Evolutionary conservation across 192 early-diverging fungal genomes (phyloP).

Genomic region (Geranomyces michiganensis): DNA sequence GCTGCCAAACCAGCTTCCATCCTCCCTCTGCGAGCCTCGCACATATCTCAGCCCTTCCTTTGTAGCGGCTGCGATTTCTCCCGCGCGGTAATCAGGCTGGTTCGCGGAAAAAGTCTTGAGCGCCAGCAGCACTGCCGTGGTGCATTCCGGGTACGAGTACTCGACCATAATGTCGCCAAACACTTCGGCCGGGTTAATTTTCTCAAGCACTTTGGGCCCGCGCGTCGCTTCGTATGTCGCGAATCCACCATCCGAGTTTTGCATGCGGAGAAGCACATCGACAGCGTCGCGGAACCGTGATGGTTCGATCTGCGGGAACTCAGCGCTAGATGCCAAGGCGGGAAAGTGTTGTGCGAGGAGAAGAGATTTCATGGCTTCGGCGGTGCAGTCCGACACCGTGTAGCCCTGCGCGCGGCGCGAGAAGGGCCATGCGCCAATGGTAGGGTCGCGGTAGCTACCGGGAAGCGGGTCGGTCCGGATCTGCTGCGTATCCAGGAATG

Average conservation of each 20-base stretch:
- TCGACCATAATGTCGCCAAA: slow-evolving; percentile 96
- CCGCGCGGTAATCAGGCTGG: slow-evolving; percentile 78
- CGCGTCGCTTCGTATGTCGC: slow-evolving; percentile 88
- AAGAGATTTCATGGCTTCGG: slow-evolving; percentile 87
- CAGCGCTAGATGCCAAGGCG: background rate
- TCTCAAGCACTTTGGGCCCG: slow-evolving; percentile 78
- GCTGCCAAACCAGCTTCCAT: slow-evolving; percentile 93
- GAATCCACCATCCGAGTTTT: slow-evolving; percentile 90
- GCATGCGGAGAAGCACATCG: slow-evolving; percentile 90
- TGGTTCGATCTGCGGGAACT: slow-evolving; percentile 47
- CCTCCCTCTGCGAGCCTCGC: slow-evolving; percentile 65
- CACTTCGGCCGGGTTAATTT: slow-evolving; percentile 93
- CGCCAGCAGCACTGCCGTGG: slow-evolving; percentile 88
- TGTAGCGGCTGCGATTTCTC: slow-evolving; percentile 70
- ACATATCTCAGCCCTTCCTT: slow-evolving; percentile 77
- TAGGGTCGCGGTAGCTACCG: slow-evolving; percentile 75
- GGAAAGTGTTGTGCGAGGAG: slow-evolving; percentile 69
- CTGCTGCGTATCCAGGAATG: slow-evolving; percentile 81
- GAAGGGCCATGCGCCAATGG: slow-evolving; percentile 97
- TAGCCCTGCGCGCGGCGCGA: slow-evolving; percentile 91
- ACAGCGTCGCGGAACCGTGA: slow-evolving; percentile 83
- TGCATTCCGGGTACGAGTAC: slow-evolving; percentile 97
- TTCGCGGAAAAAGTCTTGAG: slow-evolving; percentile 74
- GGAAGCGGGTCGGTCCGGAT: slow-evolving; percentile 76
- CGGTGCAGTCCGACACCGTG: slow-evolving; percentile 94